Percentiles rank a stretch among this genome's conserved stretches.
Conservation (phyloP, 148 eudicot species). For the Bassia scoparia region DNA sequence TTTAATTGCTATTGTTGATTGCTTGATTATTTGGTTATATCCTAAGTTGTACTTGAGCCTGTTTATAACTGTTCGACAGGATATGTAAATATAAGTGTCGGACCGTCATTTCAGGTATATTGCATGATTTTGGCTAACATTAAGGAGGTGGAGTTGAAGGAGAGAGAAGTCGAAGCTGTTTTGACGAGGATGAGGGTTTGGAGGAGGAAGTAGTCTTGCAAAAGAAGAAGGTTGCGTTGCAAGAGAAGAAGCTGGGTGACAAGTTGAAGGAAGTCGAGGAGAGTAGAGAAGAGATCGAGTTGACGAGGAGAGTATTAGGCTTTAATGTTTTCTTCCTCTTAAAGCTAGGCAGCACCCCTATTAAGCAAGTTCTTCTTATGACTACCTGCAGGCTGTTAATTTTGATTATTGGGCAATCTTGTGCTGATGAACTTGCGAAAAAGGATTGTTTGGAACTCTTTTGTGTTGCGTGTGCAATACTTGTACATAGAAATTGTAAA, state of each 20-base stretch:
- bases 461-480: background rate
- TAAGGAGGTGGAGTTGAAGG: slow-evolving; percentile 14
- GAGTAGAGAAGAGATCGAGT: background rate
- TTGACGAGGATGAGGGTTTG: slow-evolving; percentile 4
- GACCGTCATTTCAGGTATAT: no score
- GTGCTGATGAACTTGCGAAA: background rate
- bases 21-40: no score
- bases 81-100: no score
- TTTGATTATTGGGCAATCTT: slow-evolving; percentile 1
- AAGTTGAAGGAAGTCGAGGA: background rate
- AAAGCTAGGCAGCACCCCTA: no score
- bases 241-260: background rate
- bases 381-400: no score
- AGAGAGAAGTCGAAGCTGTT: background rate
- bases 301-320: background rate
- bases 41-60: no score
- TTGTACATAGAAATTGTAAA: background rate
- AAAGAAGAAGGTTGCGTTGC: slow-evolving; percentile 11
- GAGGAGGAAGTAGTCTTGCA: background rate
- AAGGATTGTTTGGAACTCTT: background rate
- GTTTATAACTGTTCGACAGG: no score
- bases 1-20: no score
- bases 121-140: no score
- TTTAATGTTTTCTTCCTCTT: no score
- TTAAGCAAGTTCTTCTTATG: no score